Percentiles rank a stretch among this genome's conserved stretches.
phyloP scores from a whole-genome alignment of 345 rosid species.

The Moricandia arvensis region DNA sequence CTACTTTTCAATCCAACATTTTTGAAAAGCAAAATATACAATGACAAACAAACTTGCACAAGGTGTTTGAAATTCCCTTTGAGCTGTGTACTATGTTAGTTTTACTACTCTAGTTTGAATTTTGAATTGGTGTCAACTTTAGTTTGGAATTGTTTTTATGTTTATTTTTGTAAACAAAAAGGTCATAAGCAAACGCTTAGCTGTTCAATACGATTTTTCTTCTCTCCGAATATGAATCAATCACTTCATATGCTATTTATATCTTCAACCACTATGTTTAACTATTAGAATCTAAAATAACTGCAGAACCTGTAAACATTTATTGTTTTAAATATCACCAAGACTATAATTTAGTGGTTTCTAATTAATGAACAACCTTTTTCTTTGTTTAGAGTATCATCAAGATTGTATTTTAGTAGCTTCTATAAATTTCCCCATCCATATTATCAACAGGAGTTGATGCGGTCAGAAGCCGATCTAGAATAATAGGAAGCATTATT shows the following conservation, averaged over 20 bases:
- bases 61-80: too few relatives aligned
- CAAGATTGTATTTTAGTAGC: neutral
- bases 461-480: neutral
- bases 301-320: constrained; percentile 15
- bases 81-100: too few relatives aligned
- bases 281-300: constrained; percentile 2
- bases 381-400: neutral
- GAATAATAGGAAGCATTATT: neutral
- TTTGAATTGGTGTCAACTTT: too few relatives aligned
- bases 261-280: constrained; percentile 25
- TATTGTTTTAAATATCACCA: neutral
- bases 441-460: neutral
- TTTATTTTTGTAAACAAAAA: too few relatives aligned
- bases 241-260: constrained; percentile 25
- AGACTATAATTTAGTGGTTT: neutral
- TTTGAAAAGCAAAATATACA: too few relatives aligned
- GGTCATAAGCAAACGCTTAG: constrained; percentile 1
- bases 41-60: too few relatives aligned
- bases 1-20: too few relatives aligned
- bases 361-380: neutral
- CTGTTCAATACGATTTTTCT: constrained; percentile 1
- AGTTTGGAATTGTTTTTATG: too few relatives aligned
- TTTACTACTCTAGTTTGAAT: too few relatives aligned
- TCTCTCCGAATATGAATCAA: neutral
- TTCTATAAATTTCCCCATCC: neutral